Percentiles rank a stretch among this genome's conserved stretches.
These are phyloP conservation scores for Komagataella kurtzmanii DNA, from an alignment of 805 yeast genomes.

Conservation along the genomic window DNA sequence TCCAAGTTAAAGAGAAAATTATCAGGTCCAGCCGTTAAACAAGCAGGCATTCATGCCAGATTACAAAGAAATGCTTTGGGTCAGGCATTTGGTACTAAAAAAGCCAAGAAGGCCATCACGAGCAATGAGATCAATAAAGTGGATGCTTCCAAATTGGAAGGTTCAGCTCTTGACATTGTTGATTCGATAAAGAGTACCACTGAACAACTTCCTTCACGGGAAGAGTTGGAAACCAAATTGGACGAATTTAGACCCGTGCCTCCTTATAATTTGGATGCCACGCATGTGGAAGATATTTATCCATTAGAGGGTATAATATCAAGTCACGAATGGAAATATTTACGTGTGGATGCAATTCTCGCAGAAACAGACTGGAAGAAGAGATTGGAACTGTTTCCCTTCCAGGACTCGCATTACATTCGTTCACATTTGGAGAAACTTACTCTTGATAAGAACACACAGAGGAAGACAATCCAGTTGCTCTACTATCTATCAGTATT, in stretches of 20 bases:
- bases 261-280: conserved; percentile 61
- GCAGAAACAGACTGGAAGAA: conserved; percentile 36
- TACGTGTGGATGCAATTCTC: conserved; percentile 51
- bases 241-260: conserved; percentile 78
- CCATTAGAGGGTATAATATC: conserved; percentile 64
- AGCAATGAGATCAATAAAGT: conserved; percentile 74
- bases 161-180: conserved; percentile 57
- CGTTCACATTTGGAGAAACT: conserved; percentile 28
- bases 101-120: conserved; percentile 81
- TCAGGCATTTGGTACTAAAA: conserved; percentile 94
- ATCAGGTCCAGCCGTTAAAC: conserved; percentile 53
- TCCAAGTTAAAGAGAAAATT: conserved; percentile 44
- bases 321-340: conserved; percentile 41
- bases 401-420: conserved; percentile 37
- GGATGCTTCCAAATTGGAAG: conserved; percentile 67
- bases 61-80: conserved; percentile 77
- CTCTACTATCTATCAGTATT: conserved; percentile 72
- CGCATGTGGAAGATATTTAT: conserved; percentile 70
- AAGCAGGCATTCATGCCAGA: conserved; percentile 32
- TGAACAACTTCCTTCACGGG: conserved; percentile 56
- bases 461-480: conserved; percentile 47
- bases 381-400: conserved; percentile 51
- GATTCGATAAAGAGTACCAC: conserved; percentile 67
- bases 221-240: conserved; percentile 41
- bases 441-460: conserved; percentile 24